Evolutionary conservation across 345 rosid genomes (phyloP), one percentile per base, ranked within the genome.

Genomic region (Salix viminalis): DNA sequence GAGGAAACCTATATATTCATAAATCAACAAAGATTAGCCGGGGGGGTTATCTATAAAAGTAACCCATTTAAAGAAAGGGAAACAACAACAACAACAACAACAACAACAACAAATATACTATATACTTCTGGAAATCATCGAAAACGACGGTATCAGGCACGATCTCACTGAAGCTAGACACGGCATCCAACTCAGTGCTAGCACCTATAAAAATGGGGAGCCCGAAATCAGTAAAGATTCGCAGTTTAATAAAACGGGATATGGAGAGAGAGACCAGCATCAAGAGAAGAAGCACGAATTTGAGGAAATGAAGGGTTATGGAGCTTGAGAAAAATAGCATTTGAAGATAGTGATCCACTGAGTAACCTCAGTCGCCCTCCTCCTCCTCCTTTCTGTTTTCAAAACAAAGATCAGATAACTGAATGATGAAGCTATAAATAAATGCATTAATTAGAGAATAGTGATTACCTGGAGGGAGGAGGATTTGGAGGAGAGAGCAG

Each of bases 121-220:
- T 15, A 44, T 76, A 95, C 99, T 88, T 89, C 83, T 90, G 92
- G 76, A 95, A 95, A 83, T 93, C 98, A 88, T 93, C 96, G 75
- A 95, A 95, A 74, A 95, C 86, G 75, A 95, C 98, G 15, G 97
- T 93, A 79, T 91, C 94, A 56, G 98, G 98, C 34, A 93, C 99
- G 71, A 93, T 95, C 87, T 93, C 96, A 67, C 96, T 93, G 81
- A 93, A 90, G 68, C 86, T 84, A 79, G 97, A 95, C 6, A 93
- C 93, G 65, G 96, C 96, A 85, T 88, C 94, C 84, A 91, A 78
- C 79, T 95, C 98, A 69, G 89, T 87, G 52, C 75, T 84, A 48
- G 83, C 77, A 30, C 94, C 98, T 81, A 88, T 44, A 71, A 72
- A 44, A 41, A 37, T 7, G 15, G 37, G 10, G 10, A 32, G 30